Conservation (phyloP, 495 filamentous ascomycete species). For the Xylona heveae region DNA sequence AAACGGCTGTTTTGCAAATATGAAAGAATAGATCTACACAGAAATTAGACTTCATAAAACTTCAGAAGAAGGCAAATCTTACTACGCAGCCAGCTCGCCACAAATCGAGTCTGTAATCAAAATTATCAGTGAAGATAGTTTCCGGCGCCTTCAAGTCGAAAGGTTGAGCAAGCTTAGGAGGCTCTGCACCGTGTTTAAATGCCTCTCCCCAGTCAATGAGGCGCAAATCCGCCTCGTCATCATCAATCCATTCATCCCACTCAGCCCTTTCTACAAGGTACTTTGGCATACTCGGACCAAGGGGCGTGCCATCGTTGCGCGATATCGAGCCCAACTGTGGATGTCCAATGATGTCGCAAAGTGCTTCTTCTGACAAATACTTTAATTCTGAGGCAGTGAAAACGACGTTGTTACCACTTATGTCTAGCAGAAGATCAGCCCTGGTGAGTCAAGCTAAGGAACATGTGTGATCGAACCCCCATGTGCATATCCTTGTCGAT, state of each 20-base stretch:
- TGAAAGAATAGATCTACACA: conserved; percentile 4
- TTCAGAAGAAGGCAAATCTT: conserved; percentile 5
- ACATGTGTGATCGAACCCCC: too few relatives aligned
- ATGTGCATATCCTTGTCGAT: not conserved
- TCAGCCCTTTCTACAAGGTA: conserved; percentile 17
- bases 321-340: conserved; percentile 17
- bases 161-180: conserved; percentile 17
- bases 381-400: conserved; percentile 7
- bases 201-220: conserved; percentile 25
- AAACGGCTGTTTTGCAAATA: conserved; percentile 2
- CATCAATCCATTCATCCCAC: conserved; percentile 16
- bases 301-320: conserved; percentile 14
- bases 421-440: too few relatives aligned
- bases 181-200: conserved; percentile 12
- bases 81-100: conserved; percentile 23
- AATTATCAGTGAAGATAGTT: conserved; percentile 17
- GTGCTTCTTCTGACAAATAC: conserved; percentile 10
- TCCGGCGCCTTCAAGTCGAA: conserved; percentile 19
- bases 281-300: conserved; percentile 14
- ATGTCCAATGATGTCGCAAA: conserved; percentile 16
- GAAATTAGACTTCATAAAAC: too few relatives aligned
- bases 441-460: too few relatives aligned
- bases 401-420: conserved; percentile 8
- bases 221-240: conserved; percentile 19
- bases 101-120: conserved; percentile 23